Evolutionary conservation across 331 rosid species (phyloP), one percentile per base, ranked within the genome.

Genomic region (Telfairia occidentalis): DNA sequence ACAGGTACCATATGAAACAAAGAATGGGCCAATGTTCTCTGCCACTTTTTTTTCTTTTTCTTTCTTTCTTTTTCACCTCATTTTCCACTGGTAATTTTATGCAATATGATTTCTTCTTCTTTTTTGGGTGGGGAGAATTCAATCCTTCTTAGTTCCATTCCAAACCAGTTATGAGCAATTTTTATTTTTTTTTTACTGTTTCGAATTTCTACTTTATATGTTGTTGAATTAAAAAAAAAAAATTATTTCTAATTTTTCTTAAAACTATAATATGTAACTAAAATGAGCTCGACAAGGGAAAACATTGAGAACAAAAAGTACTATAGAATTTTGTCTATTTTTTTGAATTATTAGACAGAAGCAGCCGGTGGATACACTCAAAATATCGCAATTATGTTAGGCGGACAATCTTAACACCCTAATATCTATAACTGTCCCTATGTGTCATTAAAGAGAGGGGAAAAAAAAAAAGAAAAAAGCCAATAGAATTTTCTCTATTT

Each of bases 1-100:
- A n/a, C 70, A 59, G 66, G 54, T 70, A 72, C 60, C 85, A 80
- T 63, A 61, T 84, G 80, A 77, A 76, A 85, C 82, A 83, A 76
- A 73, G 85, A 85, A 84, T 84, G 84, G 84, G 86, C 76, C 88
- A 81, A 77, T 61, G 32, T 69, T 55, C 74, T 67, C 54, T 38
- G 54, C 24, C 74, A 32, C 42, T 9, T 24, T 13, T 65, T 67
- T 5, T 26, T 42, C 2, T 26, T 1, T 13, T 1, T 18, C 18
- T 4, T 0, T 7, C n/a, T n/a, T n/a, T n/a, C n/a, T 13, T n/a
- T 37, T 45, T 42, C n/a, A 69, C 74, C 57, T 26, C 7, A 43
- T 12, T 71, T 45, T 71, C 26, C 7, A 23, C 24, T 42, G 57
- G 75, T 42, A 43, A 42, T 40, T 67, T 19, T n/a, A 0, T 53